Evolutionary conservation across 768 basidiomycete species (phyloP).

Genomic region (Leccinellum albellum): DNA sequence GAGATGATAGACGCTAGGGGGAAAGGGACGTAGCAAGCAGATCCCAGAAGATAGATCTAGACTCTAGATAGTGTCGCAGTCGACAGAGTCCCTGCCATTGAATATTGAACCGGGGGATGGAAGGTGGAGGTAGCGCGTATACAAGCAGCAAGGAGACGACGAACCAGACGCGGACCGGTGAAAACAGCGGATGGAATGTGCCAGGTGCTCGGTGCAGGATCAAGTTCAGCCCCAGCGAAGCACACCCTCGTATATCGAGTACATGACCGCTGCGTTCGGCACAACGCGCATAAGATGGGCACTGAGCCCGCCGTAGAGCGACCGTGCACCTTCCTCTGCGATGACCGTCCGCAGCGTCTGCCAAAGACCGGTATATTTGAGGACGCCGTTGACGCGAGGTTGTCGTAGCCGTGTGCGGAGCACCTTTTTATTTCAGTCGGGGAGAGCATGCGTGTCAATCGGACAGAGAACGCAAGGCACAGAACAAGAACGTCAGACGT

Average conservation of each 20-base stretch:
- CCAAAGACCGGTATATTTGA: slow-evolving; percentile 81
- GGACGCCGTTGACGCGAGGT: slow-evolving; percentile 69
- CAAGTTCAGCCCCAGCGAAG: slow-evolving; percentile 50
- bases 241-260: slow-evolving; percentile 86
- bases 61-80: slow-evolving; percentile 4
- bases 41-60: slow-evolving; percentile 14
- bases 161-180: background rate
- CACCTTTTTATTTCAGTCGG: slow-evolving; percentile 50
- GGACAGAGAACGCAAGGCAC: background rate
- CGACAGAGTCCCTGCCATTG: background rate
- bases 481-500: too few relatives aligned
- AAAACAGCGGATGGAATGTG: background rate
- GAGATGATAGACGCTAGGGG: too few relatives aligned
- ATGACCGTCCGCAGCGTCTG: slow-evolving; percentile 86
- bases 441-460: background rate
- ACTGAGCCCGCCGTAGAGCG: slow-evolving; percentile 87
- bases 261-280: slow-evolving; percentile 97
- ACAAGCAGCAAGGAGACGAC: background rate
- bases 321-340: slow-evolving; percentile 82
- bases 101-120: too few relatives aligned
- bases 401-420: slow-evolving; percentile 90
- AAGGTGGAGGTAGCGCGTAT: background rate
- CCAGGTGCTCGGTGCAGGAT: background rate
- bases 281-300: slow-evolving; percentile 97
- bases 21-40: background rate